Conservation (phyloP, 106 monocot species). For the Gastrodia elata region DNA sequence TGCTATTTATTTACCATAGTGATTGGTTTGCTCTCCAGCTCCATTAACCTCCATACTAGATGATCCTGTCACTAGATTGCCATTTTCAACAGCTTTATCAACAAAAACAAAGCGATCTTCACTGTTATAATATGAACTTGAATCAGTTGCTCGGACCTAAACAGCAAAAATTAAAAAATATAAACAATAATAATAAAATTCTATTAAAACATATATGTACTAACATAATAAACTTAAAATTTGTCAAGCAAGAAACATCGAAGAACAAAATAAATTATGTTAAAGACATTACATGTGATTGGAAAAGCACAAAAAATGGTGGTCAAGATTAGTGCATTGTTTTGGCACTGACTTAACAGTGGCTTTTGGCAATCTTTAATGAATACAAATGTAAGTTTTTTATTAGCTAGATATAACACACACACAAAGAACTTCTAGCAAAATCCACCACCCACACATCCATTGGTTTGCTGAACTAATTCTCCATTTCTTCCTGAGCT, state of each 20-base stretch:
- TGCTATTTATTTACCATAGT: not conserved
- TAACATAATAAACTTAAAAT: not conserved
- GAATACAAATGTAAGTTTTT: not conserved
- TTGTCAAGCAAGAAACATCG: not conserved
- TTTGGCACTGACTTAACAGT: not conserved
- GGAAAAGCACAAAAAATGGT: not conserved
- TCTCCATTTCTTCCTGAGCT: too few relatives aligned
- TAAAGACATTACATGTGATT: not conserved
- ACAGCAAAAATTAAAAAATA: not conserved
- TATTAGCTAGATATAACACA: not conserved
- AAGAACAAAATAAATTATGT: not conserved
- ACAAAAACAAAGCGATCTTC: constrained; percentile 66
- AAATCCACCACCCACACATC: too few relatives aligned
- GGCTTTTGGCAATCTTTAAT: not conserved
- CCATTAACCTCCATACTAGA: not conserved
- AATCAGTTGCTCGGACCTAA: constrained; percentile 25
- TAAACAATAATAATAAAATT: not conserved
- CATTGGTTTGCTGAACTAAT: too few relatives aligned
- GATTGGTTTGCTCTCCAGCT: not conserved
- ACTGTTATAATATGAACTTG: constrained; percentile 52
- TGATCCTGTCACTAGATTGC: not conserved
- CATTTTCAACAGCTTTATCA: constrained; percentile 33
- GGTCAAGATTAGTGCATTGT: not conserved
- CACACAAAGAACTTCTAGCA: not conserved
- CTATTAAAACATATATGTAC: not conserved